These are phyloP conservation scores for Aspergillus sp. DNA, from an alignment of 2,329 filamentous ascomycete species.

Conservation along the genomic window DNA sequence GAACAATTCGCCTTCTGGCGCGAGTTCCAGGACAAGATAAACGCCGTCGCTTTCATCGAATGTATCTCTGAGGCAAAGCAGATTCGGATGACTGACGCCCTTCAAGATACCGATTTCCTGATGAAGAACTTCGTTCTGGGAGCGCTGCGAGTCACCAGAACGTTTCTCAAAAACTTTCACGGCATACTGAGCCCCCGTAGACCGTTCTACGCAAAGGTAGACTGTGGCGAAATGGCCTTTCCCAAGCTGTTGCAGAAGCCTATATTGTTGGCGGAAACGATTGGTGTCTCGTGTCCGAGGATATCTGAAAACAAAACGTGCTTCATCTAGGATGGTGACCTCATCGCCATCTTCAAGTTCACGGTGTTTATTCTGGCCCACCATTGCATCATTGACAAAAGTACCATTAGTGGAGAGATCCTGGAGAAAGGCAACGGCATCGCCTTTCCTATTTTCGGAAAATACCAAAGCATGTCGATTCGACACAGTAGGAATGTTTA, in stretches of 20 bases:
- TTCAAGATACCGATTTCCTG: slow-evolving; percentile 96
- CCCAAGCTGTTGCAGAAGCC: slow-evolving; percentile 78
- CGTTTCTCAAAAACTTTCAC: slow-evolving; percentile 94
- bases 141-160: slow-evolving; percentile 75
- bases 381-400: slow-evolving; percentile 86
- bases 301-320: slow-evolving; percentile 89
- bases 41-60: slow-evolving; percentile 90
- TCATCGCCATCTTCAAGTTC: slow-evolving; percentile 89
- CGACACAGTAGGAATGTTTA: slow-evolving; percentile 78
- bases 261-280: slow-evolving; percentile 84
- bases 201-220: slow-evolving; percentile 85
- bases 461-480: slow-evolving; percentile 67
- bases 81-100: slow-evolving; percentile 92
- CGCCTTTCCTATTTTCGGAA: slow-evolving; percentile 59
- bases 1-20: slow-evolving; percentile 91
- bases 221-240: slow-evolving; percentile 96
- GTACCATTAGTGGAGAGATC: slow-evolving; percentile 96
- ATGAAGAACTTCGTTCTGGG: slow-evolving; percentile 81
- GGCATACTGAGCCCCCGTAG: slow-evolving; percentile 77
- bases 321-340: slow-evolving; percentile 80
- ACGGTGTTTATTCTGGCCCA: slow-evolving; percentile 88
- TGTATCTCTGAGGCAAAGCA: slow-evolving; percentile 90
- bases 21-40: slow-evolving; percentile 87
- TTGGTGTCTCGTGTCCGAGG: slow-evolving; percentile 73
- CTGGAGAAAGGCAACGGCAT: slow-evolving; percentile 73